Conservation (phyloP, 306 rosid species). For the Medicago arabica region DNA sequence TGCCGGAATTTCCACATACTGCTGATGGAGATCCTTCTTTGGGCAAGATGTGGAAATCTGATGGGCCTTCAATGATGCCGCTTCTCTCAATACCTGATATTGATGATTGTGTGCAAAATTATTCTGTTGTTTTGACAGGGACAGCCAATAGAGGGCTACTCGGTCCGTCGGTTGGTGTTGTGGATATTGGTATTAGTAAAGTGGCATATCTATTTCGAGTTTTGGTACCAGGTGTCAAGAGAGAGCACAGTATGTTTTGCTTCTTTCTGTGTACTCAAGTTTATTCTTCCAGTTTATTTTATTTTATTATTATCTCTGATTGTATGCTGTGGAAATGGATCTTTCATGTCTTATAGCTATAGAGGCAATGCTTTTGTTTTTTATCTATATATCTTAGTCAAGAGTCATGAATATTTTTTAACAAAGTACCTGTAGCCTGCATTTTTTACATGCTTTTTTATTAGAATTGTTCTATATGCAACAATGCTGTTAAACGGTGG, state of each 20-base stretch:
- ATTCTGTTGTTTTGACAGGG: constrained; percentile 58
- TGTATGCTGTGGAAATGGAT: constrained; percentile 18
- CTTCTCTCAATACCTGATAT: constrained; percentile 47
- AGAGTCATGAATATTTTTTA: constrained; percentile 4
- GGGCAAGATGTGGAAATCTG: constrained; percentile 40
- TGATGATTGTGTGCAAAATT: constrained; percentile 39
- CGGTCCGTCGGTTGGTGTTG: constrained; percentile 69
- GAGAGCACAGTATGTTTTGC: constrained; percentile 55
- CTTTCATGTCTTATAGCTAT: background rate
- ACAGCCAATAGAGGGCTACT: constrained; percentile 55
- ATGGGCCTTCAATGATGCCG: constrained; percentile 58
- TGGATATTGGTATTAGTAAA: constrained; percentile 66
- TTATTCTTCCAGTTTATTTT: constrained; percentile 9
- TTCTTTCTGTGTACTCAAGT: constrained; percentile 14
- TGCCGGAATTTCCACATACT: constrained; percentile 21
- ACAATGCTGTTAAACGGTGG: background rate
- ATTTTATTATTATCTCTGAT: background rate
- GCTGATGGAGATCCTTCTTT: constrained; percentile 44
- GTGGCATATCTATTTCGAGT: constrained; percentile 72
- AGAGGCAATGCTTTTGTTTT: background rate
- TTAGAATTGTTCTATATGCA: background rate
- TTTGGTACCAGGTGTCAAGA: constrained; percentile 74
- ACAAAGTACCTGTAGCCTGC: constrained; percentile 10
- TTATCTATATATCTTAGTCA: constrained; percentile 17
- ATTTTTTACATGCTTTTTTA: constrained; percentile 14